Base-by-base conservation (phyloP, 306 rosid genomes). In the Citrullus colocynthis region DNA sequence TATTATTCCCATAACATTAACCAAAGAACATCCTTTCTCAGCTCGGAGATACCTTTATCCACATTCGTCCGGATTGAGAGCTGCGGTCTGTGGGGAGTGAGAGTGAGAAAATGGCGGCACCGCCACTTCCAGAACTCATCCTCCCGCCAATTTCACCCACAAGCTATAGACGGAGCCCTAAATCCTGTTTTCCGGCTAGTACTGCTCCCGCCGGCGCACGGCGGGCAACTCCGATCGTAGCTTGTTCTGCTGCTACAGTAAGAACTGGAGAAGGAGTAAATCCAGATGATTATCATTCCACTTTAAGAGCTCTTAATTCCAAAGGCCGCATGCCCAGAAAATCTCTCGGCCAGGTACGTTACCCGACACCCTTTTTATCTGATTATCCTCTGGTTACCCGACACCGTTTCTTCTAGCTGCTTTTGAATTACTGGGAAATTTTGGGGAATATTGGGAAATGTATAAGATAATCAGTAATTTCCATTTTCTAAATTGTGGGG, bases 271-370 rank as follows among this genome's bases (percentile, higher is more conserved):
- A 80, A 1, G 83, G 78, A 75, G 71, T 66, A 44, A 82, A 77
- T 82, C 72, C 90, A 17, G 93, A 95, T 80, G 89, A 87, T 73
- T 92, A 87, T 85, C 87, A 90, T 78, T 85, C 84, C 81, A 92
- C 92, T 66, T 87, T 92, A 76, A 86, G 42, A 84, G 97, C 97
- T 85, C 98, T 95, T 82, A 90, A 90, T 83, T 92, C 98, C 81
- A 90, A 80, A 83, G 97, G 91, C 52, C 93, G 97, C 55, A 77
- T 85, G 74, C 99, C 97, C 15, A 86, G 92, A 81, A 92, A 95
- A 86, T 90, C 97, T 34, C 91, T 95, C 11, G 97, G 93, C 80
- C 96, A 92, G 99, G 99, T 90, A 48, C 7, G 34, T 10, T 80
- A 76, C 59, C 62, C 3, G 1, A 71, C 72, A 24, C 67, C 24